A percentile compares a stretch with the other conserved stretches of the same genome.
phyloP scores from a whole-genome alignment of 1,284 basidiomycete genomes.

The Coniferiporia sulphurascens region DNA sequence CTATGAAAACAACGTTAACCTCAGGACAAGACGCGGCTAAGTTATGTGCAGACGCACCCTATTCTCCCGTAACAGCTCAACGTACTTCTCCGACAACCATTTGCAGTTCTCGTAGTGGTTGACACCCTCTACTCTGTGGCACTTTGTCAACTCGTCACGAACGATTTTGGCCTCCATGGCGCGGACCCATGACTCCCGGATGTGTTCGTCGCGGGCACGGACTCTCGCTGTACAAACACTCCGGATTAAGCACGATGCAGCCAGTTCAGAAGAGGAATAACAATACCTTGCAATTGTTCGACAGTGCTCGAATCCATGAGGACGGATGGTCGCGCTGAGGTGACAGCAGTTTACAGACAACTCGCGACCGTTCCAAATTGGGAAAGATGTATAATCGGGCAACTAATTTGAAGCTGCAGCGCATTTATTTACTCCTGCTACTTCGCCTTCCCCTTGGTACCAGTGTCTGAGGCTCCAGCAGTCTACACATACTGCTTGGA shows the following conservation, averaged over 20 bases:
- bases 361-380: not conserved
- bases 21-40: not conserved
- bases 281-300: conserved; percentile 11
- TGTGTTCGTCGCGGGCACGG: conserved; percentile 66
- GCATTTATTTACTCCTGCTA: not conserved
- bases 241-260: not conserved
- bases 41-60: conserved; percentile 54
- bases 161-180: conserved; percentile 93
- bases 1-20: conserved; percentile 26
- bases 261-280: not conserved
- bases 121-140: conserved; percentile 88
- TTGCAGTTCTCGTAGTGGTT: conserved; percentile 90
- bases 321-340: not conserved
- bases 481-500: not conserved
- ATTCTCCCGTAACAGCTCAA: conserved; percentile 78
- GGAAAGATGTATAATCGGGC: not conserved
- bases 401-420: not conserved
- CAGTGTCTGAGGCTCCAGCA: not conserved
- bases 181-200: conserved; percentile 92
- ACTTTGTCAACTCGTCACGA: conserved; percentile 86
- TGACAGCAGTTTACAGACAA: not conserved
- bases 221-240: not conserved
- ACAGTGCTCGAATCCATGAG: conserved; percentile 11
- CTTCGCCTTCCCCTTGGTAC: not conserved
- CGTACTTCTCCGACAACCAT: conserved; percentile 82